A percentile compares a stretch with the other conserved stretches of the same genome.
These are phyloP conservation scores for Endotrypanum monterogeii DNA, from an alignment of 208 protist genomes.

Conservation along the genomic window DNA sequence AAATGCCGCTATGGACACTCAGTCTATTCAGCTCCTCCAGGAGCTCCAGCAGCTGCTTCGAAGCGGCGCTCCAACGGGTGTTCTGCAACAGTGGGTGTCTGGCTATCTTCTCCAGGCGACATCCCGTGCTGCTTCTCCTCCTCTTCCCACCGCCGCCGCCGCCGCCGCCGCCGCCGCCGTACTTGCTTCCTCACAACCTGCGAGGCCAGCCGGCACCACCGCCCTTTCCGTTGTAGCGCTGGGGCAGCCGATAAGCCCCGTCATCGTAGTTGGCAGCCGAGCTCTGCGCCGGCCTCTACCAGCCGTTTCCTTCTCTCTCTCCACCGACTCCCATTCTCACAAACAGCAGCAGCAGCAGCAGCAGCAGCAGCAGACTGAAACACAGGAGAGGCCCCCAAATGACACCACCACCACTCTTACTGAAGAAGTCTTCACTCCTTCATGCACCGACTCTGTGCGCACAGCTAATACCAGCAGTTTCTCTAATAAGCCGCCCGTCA, in stretches of 20 bases:
- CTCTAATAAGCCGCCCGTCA: neutral
- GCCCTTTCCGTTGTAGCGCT: neutral
- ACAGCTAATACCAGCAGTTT: neutral
- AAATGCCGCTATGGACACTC: neutral
- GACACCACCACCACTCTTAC: neutral
- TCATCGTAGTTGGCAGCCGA: neutral
- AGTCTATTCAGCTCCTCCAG: conserved; percentile 19
- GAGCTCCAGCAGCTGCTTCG: conserved; percentile 28
- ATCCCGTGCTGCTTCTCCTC: neutral
- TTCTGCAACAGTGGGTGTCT: conserved; percentile 31
- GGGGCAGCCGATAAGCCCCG: neutral
- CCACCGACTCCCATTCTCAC: neutral
- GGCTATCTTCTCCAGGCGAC: conserved; percentile 14
- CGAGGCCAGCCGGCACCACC: neutral
- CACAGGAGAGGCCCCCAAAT: neutral
- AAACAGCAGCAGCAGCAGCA: neutral
- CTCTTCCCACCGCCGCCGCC: neutral
- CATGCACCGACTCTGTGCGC: neutral
- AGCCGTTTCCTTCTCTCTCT: conserved; percentile 17
- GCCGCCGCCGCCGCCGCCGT: neutral
- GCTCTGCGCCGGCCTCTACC: conserved; percentile 12
- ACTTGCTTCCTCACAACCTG: neutral
- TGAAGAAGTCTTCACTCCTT: neutral
- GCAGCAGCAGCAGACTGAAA: neutral
- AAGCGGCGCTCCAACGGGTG: conserved; percentile 5